Evolutionary conservation across 345 rosid genomes (phyloP), one percentile per base, ranked within the genome.

Genomic region (Lumnitzera littorea): DNA sequence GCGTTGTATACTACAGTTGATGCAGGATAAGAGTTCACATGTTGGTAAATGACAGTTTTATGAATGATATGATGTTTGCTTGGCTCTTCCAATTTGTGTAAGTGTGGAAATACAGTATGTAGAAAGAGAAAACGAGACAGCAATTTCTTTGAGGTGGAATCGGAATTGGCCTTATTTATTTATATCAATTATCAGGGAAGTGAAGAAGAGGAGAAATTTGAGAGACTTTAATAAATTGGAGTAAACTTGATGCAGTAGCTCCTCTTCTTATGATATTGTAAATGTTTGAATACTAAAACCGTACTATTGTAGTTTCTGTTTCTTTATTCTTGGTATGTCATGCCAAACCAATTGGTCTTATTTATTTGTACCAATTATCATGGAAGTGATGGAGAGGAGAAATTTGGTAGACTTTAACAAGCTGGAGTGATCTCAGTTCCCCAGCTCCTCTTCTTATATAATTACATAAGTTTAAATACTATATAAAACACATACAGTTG

Each of bases 301-400:
- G 15, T 20, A 17, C 36, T 46, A 49, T 60, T 29, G 29, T 48
- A 36, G 29, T 58, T 56, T 53, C 20, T 50, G 56, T 55, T 56
- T 66, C 65, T 49, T 15, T 13, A 67, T 47, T 16, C 53, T 49
- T 62, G 66, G 63, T 67, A 58, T 72, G 46, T 63, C 61, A 63
- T 54, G 69, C 70, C 60, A 65, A 48, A 67, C 16, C 48, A 65
- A 55, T 36, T 68, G 48, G 56, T 51, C 50, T 55, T 36, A 53
- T 6, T 51, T 56, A 46, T 57, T 51, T 61, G 31, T 27, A 61
- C 50, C 65, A 27, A 43, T 64, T 5, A 31, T 31, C 49, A 60
- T 14, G 24, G 27, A 10, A 12, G 49, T 16, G 41, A 25, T 57
- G 62, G 65, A 64, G 51, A 14, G 46, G 48, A 46, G 2, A n/a